A percentile compares a stretch with the other conserved stretches of the same genome.
Conservation (phyloP, 2,329 filamentous ascomycete genomes). For the Beauveria caledonica region DNA sequence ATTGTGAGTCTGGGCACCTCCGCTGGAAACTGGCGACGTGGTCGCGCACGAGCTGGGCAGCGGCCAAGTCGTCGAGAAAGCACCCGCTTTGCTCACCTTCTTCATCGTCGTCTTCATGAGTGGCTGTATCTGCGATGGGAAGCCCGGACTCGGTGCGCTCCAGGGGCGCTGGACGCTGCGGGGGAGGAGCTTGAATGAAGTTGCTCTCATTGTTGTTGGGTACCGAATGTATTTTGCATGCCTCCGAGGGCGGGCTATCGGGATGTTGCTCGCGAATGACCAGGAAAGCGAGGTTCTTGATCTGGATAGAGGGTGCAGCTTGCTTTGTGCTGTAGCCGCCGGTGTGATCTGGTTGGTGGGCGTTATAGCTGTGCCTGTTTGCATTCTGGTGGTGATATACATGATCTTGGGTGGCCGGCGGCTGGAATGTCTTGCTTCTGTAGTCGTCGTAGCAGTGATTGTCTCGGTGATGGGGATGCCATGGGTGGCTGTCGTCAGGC, state of each 20-base stretch:
- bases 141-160: slow-evolving; percentile 43
- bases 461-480: not conserved
- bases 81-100: slow-evolving; percentile 14
- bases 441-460: not conserved
- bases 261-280: slow-evolving; percentile 29
- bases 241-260: not conserved
- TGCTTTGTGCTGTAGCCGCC: slow-evolving; percentile 7
- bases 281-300: slow-evolving; percentile 28
- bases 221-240: not conserved
- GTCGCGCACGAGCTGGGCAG: slow-evolving; percentile 39
- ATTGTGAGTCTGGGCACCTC: slow-evolving; percentile 40
- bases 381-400: slow-evolving; percentile 11
- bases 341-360: slow-evolving; percentile 4
- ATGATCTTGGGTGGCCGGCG: not conserved
- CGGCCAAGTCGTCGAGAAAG: slow-evolving; percentile 37
- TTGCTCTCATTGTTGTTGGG: slow-evolving; percentile 9
- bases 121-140: slow-evolving; percentile 34
- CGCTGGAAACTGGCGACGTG: slow-evolving; percentile 38
- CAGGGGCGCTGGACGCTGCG: slow-evolving; percentile 23
- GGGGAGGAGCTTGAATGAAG: slow-evolving; percentile 11
- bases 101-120: slow-evolving; percentile 22
- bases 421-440: not conserved
- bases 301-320: slow-evolving; percentile 20
- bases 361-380: not conserved
- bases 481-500: not conserved